phyloP scores from a whole-genome alignment of 495 filamentous ascomycete genomes.

The Penicillium atrosanguineum region DNA sequence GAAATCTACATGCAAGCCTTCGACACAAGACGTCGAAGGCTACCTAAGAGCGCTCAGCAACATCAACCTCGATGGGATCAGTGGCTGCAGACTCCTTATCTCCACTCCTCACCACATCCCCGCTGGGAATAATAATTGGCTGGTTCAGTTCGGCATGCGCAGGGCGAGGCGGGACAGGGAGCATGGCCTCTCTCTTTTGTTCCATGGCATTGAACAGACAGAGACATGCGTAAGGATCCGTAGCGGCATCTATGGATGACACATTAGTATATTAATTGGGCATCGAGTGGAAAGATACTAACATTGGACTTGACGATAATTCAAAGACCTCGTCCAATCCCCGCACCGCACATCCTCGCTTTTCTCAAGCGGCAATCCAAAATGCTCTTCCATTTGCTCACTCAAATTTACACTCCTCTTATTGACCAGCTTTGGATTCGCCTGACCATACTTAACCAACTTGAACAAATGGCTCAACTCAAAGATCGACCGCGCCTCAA shows the following conservation, averaged over 20 bases:
- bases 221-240: slow-evolving; percentile 77
- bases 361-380: slow-evolving; percentile 77
- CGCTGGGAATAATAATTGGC: slow-evolving; percentile 45
- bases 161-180: slow-evolving; percentile 69
- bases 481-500: slow-evolving; percentile 64
- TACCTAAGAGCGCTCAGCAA: slow-evolving; percentile 1
- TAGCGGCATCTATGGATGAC: slow-evolving; percentile 63
- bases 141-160: slow-evolving; percentile 61
- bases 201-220: slow-evolving; percentile 71
- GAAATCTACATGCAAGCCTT: background rate
- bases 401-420: slow-evolving; percentile 64
- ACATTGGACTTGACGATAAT: slow-evolving; percentile 70
- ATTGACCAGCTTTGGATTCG: slow-evolving; percentile 55
- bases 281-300: slow-evolving; percentile 24
- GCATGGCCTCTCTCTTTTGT: slow-evolving; percentile 57
- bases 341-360: slow-evolving; percentile 62
- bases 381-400: slow-evolving; percentile 64
- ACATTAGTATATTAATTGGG: slow-evolving; percentile 2
- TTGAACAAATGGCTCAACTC: slow-evolving; percentile 81
- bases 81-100: slow-evolving; percentile 3
- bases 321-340: slow-evolving; percentile 65
- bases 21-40: background rate
- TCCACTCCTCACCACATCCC: slow-evolving; percentile 2
- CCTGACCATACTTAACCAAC: slow-evolving; percentile 61
- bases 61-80: slow-evolving; percentile 8